Base-by-base conservation (phyloP, 2,329 filamentous ascomycete species). In the Sclerotinia borealis region DNA sequence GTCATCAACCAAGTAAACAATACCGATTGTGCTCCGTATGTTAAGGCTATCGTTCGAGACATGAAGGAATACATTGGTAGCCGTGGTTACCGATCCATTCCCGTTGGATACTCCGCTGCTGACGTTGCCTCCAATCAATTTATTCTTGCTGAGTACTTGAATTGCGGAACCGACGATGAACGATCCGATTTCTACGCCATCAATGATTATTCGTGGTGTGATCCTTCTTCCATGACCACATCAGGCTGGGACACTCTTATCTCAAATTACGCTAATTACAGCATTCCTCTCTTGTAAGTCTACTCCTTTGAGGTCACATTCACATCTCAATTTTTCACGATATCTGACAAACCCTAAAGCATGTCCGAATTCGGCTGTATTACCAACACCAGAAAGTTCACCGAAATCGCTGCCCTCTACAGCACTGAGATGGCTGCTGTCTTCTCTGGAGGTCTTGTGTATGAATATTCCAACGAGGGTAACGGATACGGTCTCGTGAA, bases 371-470 rank as follows among this genome's bases (percentile, higher is more conserved):
- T 90, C 75, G 93, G 93, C 65, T 99, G 93, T 80, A 92, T 75
- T 77, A 88, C 84, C 75, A 92, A 90, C 81, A 84, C 80, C 65
- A 93, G 93, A 70, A 81, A 88, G 72, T 99, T 96, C 74, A 81
- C 86, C 66, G 93, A 97, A 79, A 79, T 97, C 56, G 77, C 78
- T 58, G 83, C 93, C 47, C 82, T 99, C 64, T 98, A 97, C 87
- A 85, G 80, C 77, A 77, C 77, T 27, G 76, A 96, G 65, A 98
- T 98, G 93, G 92, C 89, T 4, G 69, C 76, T 22, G 92, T 96
- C 72, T 98, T 96, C 83, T 97, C 93, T 48, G 93, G 95, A 72
- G 95, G 93, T 76, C 85, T 99, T 41, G 90, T 97, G 76, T 99
- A 97, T 80, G 93, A 99, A 78, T 99, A 96, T 81, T 88, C 89